Conservation (phyloP, 2,329 filamentous ascomycete species). For the Colletotrichum sp. region DNA sequence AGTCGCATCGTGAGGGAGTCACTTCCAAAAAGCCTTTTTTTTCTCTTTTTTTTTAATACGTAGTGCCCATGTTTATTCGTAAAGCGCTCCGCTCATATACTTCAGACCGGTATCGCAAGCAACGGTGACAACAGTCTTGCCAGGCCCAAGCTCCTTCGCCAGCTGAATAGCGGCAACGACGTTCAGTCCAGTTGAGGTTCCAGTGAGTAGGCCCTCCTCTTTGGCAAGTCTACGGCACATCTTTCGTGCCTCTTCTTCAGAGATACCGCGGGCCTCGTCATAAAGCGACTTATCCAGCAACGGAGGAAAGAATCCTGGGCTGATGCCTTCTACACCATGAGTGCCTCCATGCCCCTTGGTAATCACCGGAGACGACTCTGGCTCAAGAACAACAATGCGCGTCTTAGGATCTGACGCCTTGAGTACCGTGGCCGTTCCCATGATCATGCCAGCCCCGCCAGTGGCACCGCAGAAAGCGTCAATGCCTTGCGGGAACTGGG, state of each 20-base stretch:
- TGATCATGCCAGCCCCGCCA: constrained; percentile 14
- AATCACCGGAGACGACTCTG: neutral
- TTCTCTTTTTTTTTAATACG: neutral
- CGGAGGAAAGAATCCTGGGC: neutral
- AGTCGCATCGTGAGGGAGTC: neutral
- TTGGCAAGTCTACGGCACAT: constrained; percentile 3
- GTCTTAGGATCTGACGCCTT: neutral
- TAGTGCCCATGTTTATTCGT: neutral
- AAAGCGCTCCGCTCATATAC: neutral
- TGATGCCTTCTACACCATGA: constrained; percentile 5
- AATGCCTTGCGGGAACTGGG: constrained; percentile 3
- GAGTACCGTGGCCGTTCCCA: constrained; percentile 2
- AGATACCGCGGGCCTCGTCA: neutral
- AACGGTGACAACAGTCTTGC: neutral
- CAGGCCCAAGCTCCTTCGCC: constrained; percentile 1
- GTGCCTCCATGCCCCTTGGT: neutral
- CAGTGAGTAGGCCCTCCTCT: constrained; percentile 7
- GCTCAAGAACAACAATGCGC: constrained; percentile 2
- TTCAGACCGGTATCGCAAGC: constrained; percentile 9
- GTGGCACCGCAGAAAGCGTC: constrained; percentile 18
- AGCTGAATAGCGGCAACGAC: neutral
- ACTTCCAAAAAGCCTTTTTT: neutral
- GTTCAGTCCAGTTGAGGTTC: neutral
- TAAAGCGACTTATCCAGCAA: neutral
- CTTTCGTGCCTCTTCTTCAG: neutral